These are phyloP conservation scores for Aureobasidium pullulans DNA, from an alignment of 2,329 filamentous ascomycete genomes.

Conservation along the genomic window DNA sequence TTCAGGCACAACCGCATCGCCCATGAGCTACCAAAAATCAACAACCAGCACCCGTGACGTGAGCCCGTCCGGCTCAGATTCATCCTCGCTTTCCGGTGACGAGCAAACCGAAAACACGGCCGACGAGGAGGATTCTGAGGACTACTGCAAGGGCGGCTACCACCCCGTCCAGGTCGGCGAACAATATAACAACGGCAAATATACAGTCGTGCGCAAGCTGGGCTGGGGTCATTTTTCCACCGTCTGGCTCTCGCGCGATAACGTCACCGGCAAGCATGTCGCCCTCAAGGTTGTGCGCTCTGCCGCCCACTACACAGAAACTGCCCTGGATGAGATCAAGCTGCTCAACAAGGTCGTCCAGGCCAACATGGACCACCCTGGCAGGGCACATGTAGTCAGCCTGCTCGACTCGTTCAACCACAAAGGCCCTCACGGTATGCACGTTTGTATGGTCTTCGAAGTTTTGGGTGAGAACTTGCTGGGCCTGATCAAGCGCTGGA, in stretches of 20 bases:
- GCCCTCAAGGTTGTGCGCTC: conserved; percentile 96
- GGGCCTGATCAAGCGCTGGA: conserved; percentile 96
- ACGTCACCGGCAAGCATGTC: conserved; percentile 83
- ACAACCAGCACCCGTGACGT: conserved; percentile 48
- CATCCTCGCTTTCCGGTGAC: conserved; percentile 70
- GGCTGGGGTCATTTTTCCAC: conserved; percentile 99
- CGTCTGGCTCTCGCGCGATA: conserved; percentile 79
- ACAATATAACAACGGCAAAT: conserved; percentile 95
- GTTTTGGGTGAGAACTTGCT: conserved; percentile 92
- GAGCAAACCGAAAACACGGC: conserved; percentile 77
- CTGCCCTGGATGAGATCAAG: conserved; percentile 97
- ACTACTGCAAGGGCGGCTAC: conserved; percentile 98
- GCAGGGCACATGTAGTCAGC: conserved; percentile 90
- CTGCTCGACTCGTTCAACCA: conserved; percentile 95
- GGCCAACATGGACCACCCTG: conserved; percentile 89
- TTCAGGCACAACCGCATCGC: conserved; percentile 11
- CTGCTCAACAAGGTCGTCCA: conserved; percentile 93
- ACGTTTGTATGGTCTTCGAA: conserved; percentile 99
- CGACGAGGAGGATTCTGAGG: conserved; percentile 97
- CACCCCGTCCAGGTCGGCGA: conserved; percentile 92
- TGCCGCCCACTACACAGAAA: conserved; percentile 97
- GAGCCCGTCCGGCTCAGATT: conserved; percentile 66
- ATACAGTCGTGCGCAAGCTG: conserved; percentile 91
- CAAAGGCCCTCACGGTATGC: conserved; percentile 89
- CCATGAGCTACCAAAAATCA: conserved; percentile 21